Evolutionary conservation across 768 basidiomycete genomes (phyloP), one percentile per base, ranked within the genome.

Genomic region (Artomyces pyxidatus): DNA sequence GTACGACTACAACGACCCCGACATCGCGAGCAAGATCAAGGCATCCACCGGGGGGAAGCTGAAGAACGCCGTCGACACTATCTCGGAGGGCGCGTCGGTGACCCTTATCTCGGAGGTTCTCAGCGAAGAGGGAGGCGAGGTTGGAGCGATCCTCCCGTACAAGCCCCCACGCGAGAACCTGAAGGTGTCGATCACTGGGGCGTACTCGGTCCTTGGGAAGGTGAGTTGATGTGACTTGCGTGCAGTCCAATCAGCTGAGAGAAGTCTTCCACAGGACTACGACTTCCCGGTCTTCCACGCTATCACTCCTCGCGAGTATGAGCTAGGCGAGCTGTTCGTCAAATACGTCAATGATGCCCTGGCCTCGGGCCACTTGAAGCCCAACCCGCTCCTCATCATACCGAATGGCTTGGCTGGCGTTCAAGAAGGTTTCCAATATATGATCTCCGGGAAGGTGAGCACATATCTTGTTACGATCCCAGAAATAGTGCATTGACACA

Each of bases 1-100:
- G 4, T 61, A 67, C 45, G 63, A 66, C 51, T 56, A 60, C 51
- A 27, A 53, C 21, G 60, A 64, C n/a, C 56, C 57, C 6, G 58
- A 55, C 9, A 55, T 55, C 17, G 54, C 59, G 26, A 35, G 27
- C 23, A 60, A 63, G 48, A 60, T 65, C 55, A 55, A 59, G 37
- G 46, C 42, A 10, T 49, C 49, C 30, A 54, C 61, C 2, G 46
- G 50, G 17, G 47, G 56, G 41, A 45, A 55, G 22, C 42, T 62
- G 40, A 48, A 48, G 17, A 21, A 39, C 19, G 59, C 45, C 2
- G 28, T 59, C 28, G 59, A 64, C 39, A 51, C 56, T 1, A 56
- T 58, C 40, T 45, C 46, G 11, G 47, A 27, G 37, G 19, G 11
- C 1, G 37, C 11, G 4, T 30, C 37, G 12, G 23, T 25, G 4